Evolutionary conservation across 139 green algal species (phyloP).

Genomic region (Eudorina sp.): DNA sequence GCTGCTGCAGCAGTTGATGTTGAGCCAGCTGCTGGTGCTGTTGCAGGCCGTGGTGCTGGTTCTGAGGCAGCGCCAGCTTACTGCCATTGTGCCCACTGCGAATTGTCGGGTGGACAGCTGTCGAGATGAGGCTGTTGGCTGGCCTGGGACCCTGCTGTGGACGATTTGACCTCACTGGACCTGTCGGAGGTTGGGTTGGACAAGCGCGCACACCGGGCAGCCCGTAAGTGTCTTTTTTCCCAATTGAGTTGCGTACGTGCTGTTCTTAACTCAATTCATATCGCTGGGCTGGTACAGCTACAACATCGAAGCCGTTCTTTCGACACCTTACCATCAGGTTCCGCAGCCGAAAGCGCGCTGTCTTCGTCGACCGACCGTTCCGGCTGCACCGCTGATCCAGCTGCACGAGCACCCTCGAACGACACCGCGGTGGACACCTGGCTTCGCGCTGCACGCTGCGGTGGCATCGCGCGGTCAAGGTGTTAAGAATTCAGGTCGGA

Average conservation of each 20-base stretch:
- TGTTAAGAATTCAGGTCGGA: neutral
- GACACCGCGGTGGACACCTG: constrained; percentile 71
- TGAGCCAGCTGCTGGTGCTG: constrained; percentile 20
- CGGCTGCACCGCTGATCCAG: constrained; percentile 65
- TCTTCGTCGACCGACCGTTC: constrained; percentile 65
- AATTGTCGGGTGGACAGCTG: constrained; percentile 56
- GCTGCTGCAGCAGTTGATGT: neutral
- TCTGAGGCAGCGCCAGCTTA: neutral
- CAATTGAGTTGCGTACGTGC: too few species aligned
- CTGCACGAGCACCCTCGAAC: constrained; percentile 63
- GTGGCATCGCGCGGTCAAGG: too few species aligned
- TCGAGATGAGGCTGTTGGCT: constrained; percentile 69
- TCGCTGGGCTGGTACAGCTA: too few species aligned
- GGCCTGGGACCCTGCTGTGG: constrained; percentile 37
- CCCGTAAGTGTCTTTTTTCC: too few species aligned
- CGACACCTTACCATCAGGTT: constrained; percentile 59
- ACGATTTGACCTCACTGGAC: constrained; percentile 23
- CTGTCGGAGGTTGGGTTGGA: neutral
- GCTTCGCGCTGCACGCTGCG: constrained; percentile 59
- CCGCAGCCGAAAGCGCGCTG: constrained; percentile 66
- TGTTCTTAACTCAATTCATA: too few species aligned
- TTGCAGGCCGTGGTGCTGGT: neutral
- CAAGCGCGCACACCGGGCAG: too few species aligned
- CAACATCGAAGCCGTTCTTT: too few species aligned
- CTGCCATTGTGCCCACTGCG: neutral